phyloP scores from a whole-genome alignment of 805 yeast genomes.

The Lachancea sp. region DNA sequence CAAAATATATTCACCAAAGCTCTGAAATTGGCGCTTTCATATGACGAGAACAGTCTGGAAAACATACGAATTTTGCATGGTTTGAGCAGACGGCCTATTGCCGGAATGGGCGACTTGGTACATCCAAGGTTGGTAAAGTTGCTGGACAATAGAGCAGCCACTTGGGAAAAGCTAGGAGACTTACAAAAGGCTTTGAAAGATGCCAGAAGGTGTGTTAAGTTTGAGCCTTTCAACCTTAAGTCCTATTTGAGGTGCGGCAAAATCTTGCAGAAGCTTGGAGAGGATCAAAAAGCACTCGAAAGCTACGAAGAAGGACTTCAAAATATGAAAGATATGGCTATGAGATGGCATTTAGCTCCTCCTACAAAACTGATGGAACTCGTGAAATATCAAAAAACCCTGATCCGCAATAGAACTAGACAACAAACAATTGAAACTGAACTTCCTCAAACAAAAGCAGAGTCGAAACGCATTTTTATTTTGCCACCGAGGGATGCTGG shows the following conservation, averaged over 20 bases:
- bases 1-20: conserved; percentile 26
- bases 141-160: conserved; percentile 26
- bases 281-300: conserved; percentile 20
- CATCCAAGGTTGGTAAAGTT: conserved; percentile 27
- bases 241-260: conserved; percentile 27
- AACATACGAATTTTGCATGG: conserved; percentile 14
- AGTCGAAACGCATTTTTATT: neutral
- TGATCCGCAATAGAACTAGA: conserved; percentile 5
- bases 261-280: conserved; percentile 18
- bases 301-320: conserved; percentile 18
- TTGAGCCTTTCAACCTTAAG: conserved; percentile 25
- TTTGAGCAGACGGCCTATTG: conserved; percentile 8
- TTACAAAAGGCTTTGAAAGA: conserved; percentile 19
- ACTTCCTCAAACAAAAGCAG: too few relatives aligned
- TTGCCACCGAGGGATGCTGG: neutral
- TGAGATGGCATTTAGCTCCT: conserved; percentile 10
- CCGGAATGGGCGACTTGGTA: conserved; percentile 12
- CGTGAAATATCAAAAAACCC: conserved; percentile 15
- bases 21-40: conserved; percentile 21
- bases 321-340: conserved; percentile 12
- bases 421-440: neutral
- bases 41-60: conserved; percentile 16
- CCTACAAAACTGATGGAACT: conserved; percentile 14
- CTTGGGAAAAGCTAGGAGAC: conserved; percentile 26
- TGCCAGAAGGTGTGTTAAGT: conserved; percentile 16